Conservation (phyloP, 2,329 filamentous ascomycete genomes). For the Neofusicoccum kwambonambiense region DNA sequence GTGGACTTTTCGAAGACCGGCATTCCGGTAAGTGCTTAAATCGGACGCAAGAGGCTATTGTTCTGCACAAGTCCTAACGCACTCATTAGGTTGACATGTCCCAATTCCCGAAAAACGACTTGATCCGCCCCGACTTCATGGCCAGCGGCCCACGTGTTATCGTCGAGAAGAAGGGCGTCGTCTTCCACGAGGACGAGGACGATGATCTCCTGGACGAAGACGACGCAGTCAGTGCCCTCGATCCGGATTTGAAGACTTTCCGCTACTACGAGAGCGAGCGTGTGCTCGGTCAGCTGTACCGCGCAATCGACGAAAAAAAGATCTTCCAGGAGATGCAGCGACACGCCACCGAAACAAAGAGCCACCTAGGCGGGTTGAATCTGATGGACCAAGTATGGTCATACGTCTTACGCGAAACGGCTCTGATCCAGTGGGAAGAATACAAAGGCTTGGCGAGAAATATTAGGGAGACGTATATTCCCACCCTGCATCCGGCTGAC, state of each 20-base stretch:
- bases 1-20: conserved; percentile 56
- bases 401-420: conserved; percentile 40
- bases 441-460: conserved; percentile 41
- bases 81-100: conserved; percentile 19
- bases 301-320: conserved; percentile 68
- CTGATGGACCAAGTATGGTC: conserved; percentile 37
- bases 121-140: conserved; percentile 54
- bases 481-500: neutral
- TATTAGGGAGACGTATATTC: conserved; percentile 47
- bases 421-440: conserved; percentile 43
- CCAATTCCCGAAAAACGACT: conserved; percentile 22
- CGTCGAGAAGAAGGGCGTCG: conserved; percentile 33
- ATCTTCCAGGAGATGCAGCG: conserved; percentile 49
- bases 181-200: conserved; percentile 24
- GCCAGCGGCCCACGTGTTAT: conserved; percentile 47
- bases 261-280: conserved; percentile 68
- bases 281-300: conserved; percentile 68
- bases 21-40: conserved; percentile 38
- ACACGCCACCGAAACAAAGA: conserved; percentile 17
- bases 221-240: conserved; percentile 31
- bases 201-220: conserved; percentile 31
- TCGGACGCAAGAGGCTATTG: neutral
- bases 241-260: conserved; percentile 32
- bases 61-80: neutral
- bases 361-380: conserved; percentile 22